Percentiles rank a stretch among this genome's conserved stretches.
These are phyloP conservation scores for Neovahlkampfia damariscottae DNA, from an alignment of 78 protist genomes.

Conservation along the genomic window DNA sequence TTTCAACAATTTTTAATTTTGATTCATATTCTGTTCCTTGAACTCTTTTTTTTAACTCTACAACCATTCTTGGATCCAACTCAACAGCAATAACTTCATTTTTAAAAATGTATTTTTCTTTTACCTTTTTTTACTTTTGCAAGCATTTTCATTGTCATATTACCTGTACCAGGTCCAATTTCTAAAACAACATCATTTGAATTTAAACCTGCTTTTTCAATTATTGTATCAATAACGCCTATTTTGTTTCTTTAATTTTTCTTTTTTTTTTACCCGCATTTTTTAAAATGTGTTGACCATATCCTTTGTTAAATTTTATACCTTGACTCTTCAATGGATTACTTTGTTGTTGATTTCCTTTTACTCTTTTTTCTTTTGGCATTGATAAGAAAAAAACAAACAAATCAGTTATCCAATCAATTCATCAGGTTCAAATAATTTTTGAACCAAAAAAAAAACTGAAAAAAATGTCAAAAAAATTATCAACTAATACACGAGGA, in stretches of 20 bases:
- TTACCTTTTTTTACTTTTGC: conserved; percentile 65
- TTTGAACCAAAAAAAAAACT: too few relatives aligned
- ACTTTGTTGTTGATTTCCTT: not conserved
- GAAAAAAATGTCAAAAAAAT: too few relatives aligned
- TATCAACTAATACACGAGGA: too few relatives aligned
- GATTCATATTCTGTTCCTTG: conserved; percentile 38
- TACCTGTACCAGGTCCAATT: conserved; percentile 99
- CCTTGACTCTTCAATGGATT: conserved; percentile 8
- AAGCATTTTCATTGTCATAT: conserved; percentile 87
- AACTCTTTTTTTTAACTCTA: conserved; percentile 93
- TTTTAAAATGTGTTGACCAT: conserved; percentile 92
- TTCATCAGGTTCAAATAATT: too few relatives aligned
- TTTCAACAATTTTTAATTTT: conserved; percentile 65
- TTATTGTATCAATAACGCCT: conserved; percentile 74
- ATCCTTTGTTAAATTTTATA: conserved; percentile 43
- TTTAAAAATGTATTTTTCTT: too few relatives aligned
- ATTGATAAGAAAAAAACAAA: not conserved
- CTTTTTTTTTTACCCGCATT: conserved; percentile 83
- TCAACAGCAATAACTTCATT: conserved; percentile 95
- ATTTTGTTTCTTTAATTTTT: conserved; percentile 83
- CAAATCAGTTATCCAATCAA: too few relatives aligned
- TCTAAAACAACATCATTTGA: conserved; percentile 92
- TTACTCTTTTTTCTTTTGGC: conserved; percentile 3
- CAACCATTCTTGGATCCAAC: conserved; percentile 96
- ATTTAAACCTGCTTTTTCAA: conserved; percentile 71